Base-by-base conservation (phyloP, 1,284 basidiomycete genomes). In the Porodaedalea pini region DNA sequence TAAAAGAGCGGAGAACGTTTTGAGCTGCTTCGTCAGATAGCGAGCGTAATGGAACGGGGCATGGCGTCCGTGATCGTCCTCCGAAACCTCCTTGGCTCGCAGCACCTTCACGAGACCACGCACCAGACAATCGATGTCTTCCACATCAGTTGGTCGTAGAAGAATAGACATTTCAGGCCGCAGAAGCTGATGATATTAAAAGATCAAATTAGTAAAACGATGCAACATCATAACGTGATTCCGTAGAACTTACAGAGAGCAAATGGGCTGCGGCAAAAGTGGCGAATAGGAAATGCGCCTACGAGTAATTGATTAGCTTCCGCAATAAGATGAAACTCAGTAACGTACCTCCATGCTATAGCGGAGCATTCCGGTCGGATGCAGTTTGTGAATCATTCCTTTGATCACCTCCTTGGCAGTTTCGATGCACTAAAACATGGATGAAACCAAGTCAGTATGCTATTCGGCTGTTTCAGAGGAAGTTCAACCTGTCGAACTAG, bases 341-440 rank as follows among this genome's bases (percentile, higher is more conserved):
- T 48, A 40, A 54, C 73, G 74, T 17, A 78, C 75, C 57, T 78
- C 78, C 75, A 81, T 74, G 1, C 77, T 77, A 62, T 73, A 81
- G 4, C 76, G 75, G 19, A 83, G 68, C 56, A 73, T 70, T 0
- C 77, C 76, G 2, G 76, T 78, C 1, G 78, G 76, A 60, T 72
- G 76, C 8, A 81, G 61, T 10, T 70, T 67, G 44, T 80, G 73
- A 4, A 77, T 69, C 61, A 78, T 77, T 31, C 78, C 77, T 19
- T 74, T 70, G 40, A 85, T 78, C 7, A 80, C 78, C 21, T 70
- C 69, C 21, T 71, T 72, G 13, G 81, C 81, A 7, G 75, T 75
- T 21, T 75, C 69, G 23, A 81, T 70, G 15, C 79, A 79, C 66
- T 76, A 54, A 32, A 52, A 39, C 34, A 53, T 25, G 32, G 23